phyloP scores from a whole-genome alignment of 768 basidiomycete species.

The Termitomyces sp. region DNA sequence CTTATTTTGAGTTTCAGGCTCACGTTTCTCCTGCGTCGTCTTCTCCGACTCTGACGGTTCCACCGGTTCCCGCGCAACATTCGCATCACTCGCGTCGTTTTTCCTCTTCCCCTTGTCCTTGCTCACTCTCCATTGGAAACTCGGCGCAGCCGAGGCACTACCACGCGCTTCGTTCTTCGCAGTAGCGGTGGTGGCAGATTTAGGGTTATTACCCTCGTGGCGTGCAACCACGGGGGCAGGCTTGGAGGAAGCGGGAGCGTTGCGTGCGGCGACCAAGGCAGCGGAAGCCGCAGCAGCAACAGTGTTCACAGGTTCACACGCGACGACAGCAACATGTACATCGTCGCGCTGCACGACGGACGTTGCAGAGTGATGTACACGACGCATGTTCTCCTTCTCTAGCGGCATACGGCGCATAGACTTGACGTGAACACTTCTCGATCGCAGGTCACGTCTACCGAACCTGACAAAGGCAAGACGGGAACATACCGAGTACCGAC shows the following conservation, averaged over 20 bases:
- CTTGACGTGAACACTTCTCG: slow-evolving; percentile 3
- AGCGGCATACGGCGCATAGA: slow-evolving; percentile 7
- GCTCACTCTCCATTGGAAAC: neutral
- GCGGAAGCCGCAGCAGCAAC: neutral
- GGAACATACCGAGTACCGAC: slow-evolving; percentile 10
- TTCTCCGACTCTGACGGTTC: neutral
- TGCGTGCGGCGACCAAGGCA: neutral
- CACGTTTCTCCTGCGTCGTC: neutral
- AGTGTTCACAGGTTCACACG: neutral
- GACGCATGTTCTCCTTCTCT: slow-evolving; percentile 3
- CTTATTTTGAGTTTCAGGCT: neutral
- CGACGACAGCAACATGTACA: neutral
- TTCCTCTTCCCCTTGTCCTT: neutral
- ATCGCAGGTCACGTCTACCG: neutral
- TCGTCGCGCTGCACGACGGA: slow-evolving; percentile 2
- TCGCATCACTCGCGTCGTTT: neutral
- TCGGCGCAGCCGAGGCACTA: neutral
- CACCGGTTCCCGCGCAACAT: neutral
- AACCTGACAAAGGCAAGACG: neutral
- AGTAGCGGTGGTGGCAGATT: neutral
- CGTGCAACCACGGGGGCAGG: neutral
- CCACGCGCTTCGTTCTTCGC: neutral
- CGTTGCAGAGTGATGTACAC: slow-evolving; percentile 7
- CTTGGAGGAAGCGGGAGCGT: neutral
- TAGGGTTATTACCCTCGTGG: neutral